phyloP scores from a whole-genome alignment of 2,329 filamentous ascomycete genomes.

The Cyanodermella asteris region DNA sequence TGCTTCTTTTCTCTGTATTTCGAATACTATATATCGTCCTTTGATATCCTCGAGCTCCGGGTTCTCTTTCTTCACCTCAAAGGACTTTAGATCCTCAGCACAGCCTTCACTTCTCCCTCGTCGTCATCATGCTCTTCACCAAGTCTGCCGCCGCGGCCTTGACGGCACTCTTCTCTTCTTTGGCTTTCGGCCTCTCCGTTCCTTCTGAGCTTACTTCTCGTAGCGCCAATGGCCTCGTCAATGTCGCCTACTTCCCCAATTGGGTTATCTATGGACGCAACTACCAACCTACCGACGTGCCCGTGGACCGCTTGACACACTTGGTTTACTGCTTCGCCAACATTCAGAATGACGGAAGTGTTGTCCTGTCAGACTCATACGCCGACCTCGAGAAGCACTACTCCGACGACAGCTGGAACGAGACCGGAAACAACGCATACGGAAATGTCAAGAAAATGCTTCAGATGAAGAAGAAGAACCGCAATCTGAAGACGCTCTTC shows the following conservation, averaged over 20 bases:
- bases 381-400: constrained; percentile 54
- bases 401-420: constrained; percentile 41
- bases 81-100: no score
- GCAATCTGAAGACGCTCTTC: constrained; percentile 57
- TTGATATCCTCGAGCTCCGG: no score
- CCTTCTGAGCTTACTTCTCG: not conserved
- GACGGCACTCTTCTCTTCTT: not conserved
- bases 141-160: no score
- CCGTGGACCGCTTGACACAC: constrained; percentile 63
- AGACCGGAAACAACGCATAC: constrained; percentile 49
- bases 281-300: constrained; percentile 67
- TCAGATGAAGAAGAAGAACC: constrained; percentile 52
- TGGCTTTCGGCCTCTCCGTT: constrained; percentile 3
- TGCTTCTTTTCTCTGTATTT: no score
- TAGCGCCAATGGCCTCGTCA: not conserved
- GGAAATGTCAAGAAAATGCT: constrained; percentile 60
- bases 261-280: constrained; percentile 74
- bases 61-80: no score
- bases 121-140: no score
- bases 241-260: no score
- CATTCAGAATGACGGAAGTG: constrained; percentile 31
- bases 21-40: no score
- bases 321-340: constrained; percentile 85
- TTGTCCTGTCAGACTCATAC: constrained; percentile 7
- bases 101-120: no score